Conservation (phyloP, 1,284 basidiomycete genomes). For the Vanrija sp. region DNA sequence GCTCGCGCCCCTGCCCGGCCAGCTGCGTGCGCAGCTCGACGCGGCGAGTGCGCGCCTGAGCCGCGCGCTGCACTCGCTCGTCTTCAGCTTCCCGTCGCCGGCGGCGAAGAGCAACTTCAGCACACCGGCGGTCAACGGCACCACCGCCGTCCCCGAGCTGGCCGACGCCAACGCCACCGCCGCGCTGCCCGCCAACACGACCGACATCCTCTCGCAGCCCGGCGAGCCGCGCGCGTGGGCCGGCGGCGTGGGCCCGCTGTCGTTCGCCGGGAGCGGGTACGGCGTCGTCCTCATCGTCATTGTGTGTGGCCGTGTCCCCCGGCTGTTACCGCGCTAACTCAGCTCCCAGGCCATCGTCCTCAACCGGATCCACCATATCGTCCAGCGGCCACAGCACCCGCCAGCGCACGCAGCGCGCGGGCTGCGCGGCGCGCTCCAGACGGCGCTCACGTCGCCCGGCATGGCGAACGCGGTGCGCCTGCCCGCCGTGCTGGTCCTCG, state of each 20-base stretch:
- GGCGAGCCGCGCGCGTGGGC: conserved; percentile 32
- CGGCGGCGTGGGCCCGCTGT: conserved; percentile 34
- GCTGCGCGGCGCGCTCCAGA: background rate
- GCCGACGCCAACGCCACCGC: background rate
- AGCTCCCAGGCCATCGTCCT: conserved; percentile 36
- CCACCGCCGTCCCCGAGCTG: background rate
- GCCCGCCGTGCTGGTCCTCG: conserved; percentile 36
- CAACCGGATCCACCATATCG: conserved; percentile 47
- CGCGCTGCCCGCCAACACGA: background rate
- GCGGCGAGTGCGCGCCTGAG: too few species aligned
- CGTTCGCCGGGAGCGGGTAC: conserved; percentile 41
- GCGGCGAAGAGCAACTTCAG: too few species aligned
- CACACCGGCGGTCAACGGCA: conserved; percentile 58
- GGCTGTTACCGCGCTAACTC: background rate
- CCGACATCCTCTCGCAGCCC: conserved; percentile 65
- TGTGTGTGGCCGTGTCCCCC: conserved; percentile 22
- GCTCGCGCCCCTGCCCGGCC: too few species aligned
- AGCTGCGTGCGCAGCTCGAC: too few species aligned
- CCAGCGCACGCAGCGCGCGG: conserved; percentile 7
- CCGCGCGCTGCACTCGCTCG: conserved; percentile 28
- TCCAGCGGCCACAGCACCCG: conserved; percentile 35
- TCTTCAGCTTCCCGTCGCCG: conserved; percentile 35
- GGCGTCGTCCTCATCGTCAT: conserved; percentile 41
- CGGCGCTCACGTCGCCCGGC: conserved; percentile 26
- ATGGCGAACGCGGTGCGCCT: conserved; percentile 35